Percentiles rank a stretch among this genome's conserved stretches.
Conservation (phyloP, 441 rosid genomes). For the Adansonia grandidieri region DNA sequence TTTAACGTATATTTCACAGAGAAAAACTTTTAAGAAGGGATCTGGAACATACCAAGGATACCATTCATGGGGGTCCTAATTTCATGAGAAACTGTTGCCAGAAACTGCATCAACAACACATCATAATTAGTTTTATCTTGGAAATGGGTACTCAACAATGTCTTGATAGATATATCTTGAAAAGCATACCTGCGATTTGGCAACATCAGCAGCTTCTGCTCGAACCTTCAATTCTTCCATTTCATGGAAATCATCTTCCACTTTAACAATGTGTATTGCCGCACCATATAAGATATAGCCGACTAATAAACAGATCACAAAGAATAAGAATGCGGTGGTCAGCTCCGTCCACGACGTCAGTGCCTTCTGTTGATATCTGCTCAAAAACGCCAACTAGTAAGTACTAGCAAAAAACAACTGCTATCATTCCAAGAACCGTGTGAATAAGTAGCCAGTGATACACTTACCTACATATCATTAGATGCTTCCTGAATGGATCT, state of each 20-base stretch:
- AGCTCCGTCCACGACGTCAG: conserved; percentile 70
- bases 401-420: conserved; percentile 18
- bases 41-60: conserved; percentile 69
- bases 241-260: conserved; percentile 82
- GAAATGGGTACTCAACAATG: not conserved
- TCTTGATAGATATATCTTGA: not conserved
- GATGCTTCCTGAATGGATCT: conserved; percentile 89
- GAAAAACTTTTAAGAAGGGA: conserved; percentile 21
- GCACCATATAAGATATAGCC: conserved; percentile 84
- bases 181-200: conserved; percentile 76
- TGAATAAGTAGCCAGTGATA: conserved; percentile 22
- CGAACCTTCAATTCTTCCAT: conserved; percentile 79
- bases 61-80: conserved; percentile 99
- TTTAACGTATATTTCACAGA: not conserved
- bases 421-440: conserved; percentile 12
- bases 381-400: conserved; percentile 25
- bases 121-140: conserved; percentile 16
- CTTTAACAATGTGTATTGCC: conserved; percentile 74
- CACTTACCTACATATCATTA: conserved; percentile 86
- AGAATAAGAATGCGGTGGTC: conserved; percentile 65
- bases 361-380: conserved; percentile 89
- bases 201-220: conserved; percentile 97
- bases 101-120: conserved; percentile 54
- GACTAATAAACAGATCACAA: conserved; percentile 67
- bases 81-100: conserved; percentile 95